A percentile compares a stretch with the other conserved stretches of the same genome.
Evolutionary conservation across 2,329 filamentous ascomycete genomes (phyloP).

Genomic region (Colletotrichum caudatum): DNA sequence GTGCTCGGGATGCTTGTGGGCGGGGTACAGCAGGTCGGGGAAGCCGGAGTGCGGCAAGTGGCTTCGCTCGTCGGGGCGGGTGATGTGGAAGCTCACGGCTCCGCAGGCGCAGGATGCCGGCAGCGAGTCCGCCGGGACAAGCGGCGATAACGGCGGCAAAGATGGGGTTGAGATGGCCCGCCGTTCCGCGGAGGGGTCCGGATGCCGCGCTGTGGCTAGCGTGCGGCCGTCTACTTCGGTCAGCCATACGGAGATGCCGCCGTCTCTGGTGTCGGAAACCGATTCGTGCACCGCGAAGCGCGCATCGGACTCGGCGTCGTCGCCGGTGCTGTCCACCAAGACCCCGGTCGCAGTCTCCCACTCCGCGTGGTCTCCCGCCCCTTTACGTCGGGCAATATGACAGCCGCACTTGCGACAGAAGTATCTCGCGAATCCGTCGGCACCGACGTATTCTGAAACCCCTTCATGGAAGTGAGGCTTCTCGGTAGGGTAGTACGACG

Average conservation of each 20-base stretch:
- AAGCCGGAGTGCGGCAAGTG: constrained; percentile 59
- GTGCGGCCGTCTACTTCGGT: neutral
- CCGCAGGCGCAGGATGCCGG: constrained; percentile 48
- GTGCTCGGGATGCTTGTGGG: neutral
- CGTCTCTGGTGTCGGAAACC: constrained; percentile 51
- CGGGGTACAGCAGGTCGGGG: constrained; percentile 56
- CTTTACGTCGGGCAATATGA: constrained; percentile 52
- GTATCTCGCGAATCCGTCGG: constrained; percentile 46
- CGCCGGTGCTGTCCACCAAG: constrained; percentile 43
- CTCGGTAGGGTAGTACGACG: constrained; percentile 52
- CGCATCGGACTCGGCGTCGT: neutral
- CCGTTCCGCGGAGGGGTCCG: neutral
- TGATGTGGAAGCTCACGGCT: constrained; percentile 66
- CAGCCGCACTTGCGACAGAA: constrained; percentile 59
- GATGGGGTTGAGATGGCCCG: neutral
- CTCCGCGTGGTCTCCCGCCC: constrained; percentile 2
- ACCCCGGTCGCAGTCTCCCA: constrained; percentile 56
- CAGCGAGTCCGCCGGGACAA: constrained; percentile 29
- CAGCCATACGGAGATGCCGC: constrained; percentile 52
- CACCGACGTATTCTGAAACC: constrained; percentile 36
- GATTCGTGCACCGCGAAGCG: constrained; percentile 43
- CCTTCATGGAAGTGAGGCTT: constrained; percentile 22
- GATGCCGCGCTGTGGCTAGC: neutral
- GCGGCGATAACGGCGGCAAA: neutral
- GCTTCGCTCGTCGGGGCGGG: constrained; percentile 63